phyloP scores from a whole-genome alignment of 1,284 basidiomycete species.

The Vanrija humicola region DNA sequence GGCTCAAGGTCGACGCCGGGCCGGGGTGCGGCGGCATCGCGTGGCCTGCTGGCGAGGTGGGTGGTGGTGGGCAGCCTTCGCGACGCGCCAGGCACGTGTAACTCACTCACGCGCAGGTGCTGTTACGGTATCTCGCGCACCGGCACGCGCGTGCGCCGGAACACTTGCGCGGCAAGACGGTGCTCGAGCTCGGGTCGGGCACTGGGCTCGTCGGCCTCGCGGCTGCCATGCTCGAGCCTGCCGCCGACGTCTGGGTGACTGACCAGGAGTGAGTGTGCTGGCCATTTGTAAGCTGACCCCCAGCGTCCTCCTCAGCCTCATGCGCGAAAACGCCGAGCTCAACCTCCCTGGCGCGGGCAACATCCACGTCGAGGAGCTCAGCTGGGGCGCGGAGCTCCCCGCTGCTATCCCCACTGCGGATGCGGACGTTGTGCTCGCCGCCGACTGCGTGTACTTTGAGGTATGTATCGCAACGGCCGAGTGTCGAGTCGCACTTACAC shows the following conservation, averaged over 20 bases:
- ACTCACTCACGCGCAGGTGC: conserved; percentile 55
- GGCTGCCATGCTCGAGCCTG: conserved; percentile 63
- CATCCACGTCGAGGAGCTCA: conserved; percentile 65
- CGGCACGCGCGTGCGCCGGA: conserved; percentile 49
- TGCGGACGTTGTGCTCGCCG: conserved; percentile 63
- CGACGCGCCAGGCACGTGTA: too few relatives aligned
- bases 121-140: conserved; percentile 66
- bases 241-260: conserved; percentile 66
- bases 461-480: conserved; percentile 20
- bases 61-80: conserved; percentile 19
- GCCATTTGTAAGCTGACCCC: conserved; percentile 13
- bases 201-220: conserved; percentile 87
- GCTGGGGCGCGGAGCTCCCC: conserved; percentile 57
- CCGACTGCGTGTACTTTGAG: conserved; percentile 94
- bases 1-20: conserved; percentile 62
- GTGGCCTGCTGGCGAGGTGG: conserved; percentile 87
- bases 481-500: background rate
- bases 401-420: conserved; percentile 26
- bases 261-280: conserved; percentile 74
- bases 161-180: conserved; percentile 56
- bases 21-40: conserved; percentile 87
- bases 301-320: conserved; percentile 70
- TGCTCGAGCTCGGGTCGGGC: conserved; percentile 78
- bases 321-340: conserved; percentile 64
- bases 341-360: conserved; percentile 56